phyloP scores from a whole-genome alignment of 2,329 filamentous ascomycete genomes.

The Fusarium multiceps region DNA sequence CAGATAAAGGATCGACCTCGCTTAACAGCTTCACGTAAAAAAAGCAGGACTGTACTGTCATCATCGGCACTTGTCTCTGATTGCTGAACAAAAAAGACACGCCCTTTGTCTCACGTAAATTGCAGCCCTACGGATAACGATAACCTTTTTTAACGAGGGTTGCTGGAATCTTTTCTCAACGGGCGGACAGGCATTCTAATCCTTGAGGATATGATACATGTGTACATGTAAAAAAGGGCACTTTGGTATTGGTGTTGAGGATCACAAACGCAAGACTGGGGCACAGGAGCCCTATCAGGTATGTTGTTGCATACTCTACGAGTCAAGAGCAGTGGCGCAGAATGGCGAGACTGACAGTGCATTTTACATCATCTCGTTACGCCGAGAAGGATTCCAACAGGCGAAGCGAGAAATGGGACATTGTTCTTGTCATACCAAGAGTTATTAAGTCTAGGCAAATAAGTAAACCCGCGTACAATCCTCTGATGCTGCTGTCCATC shows the following conservation, averaged over 20 bases:
- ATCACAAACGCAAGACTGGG: conserved; percentile 17
- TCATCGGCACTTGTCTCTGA: conserved; percentile 22
- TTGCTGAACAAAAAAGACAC: not conserved
- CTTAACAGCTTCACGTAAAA: conserved; percentile 15
- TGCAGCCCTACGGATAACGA: conserved; percentile 23
- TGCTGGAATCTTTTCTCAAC: not conserved
- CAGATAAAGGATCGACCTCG: conserved; percentile 35
- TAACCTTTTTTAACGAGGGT: conserved; percentile 11
- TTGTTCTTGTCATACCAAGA: not conserved
- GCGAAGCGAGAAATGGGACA: not conserved
- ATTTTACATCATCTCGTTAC: not conserved
- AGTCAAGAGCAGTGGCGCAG: conserved; percentile 9
- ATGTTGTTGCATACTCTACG: not conserved
- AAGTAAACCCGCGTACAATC: not conserved
- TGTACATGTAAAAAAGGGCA: not conserved
- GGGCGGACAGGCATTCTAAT: not conserved
- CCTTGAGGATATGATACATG: not conserved
- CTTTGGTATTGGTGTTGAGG: not conserved
- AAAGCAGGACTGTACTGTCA: not conserved
- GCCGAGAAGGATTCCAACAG: not conserved
- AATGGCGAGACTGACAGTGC: not conserved
- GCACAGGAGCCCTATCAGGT: conserved; percentile 25
- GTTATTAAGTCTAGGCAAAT: not conserved
- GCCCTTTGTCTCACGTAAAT: not conserved
- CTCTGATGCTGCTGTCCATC: not conserved